phyloP scores from a whole-genome alignment of 148 eudicot genomes.

The Fallopia convolvulus region DNA sequence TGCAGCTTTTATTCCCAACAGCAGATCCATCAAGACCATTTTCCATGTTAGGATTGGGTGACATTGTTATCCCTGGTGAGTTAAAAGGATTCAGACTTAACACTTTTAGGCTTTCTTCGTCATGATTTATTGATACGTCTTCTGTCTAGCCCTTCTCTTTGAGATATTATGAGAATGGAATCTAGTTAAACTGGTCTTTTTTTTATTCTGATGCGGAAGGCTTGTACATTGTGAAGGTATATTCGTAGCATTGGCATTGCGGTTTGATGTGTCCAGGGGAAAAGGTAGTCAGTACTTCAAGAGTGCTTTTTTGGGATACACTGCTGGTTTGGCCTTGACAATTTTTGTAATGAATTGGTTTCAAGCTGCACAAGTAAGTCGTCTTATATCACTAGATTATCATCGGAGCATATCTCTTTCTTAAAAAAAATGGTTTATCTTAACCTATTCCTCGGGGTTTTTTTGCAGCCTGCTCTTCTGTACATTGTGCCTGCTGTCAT shows the following conservation, averaged over 20 bases:
- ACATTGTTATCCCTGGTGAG: conserved; percentile 97
- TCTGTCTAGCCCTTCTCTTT: not conserved
- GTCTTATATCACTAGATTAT: no score
- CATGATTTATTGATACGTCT: not conserved
- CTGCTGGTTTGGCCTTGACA: conserved; percentile 64
- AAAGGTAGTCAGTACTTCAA: conserved; percentile 74
- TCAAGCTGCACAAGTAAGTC: conserved; percentile 93
- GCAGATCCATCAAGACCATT: conserved; percentile 66
- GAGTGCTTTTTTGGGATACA: conserved; percentile 83
- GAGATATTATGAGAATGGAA: not conserved
- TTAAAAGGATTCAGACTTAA: conserved; percentile 5
- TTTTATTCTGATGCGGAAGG: not conserved
- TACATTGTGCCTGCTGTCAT: conserved; percentile 90
- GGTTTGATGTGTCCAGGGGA: conserved; percentile 93
- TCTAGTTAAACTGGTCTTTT: not conserved
- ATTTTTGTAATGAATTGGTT: conserved; percentile 98
- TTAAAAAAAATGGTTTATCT: not conserved
- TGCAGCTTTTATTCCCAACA: conserved; percentile 97
- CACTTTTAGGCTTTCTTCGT: not conserved
- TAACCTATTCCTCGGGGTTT: not conserved
- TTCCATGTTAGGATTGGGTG: conserved; percentile 98
- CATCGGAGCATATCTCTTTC: no score
- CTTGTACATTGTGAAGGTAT: conserved; percentile 46
- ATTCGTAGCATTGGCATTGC: conserved; percentile 94
- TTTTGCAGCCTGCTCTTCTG: conserved; percentile 80